Evolutionary conservation across 2,329 filamentous ascomycete species (phyloP).

Genomic region (Septoria linicola): DNA sequence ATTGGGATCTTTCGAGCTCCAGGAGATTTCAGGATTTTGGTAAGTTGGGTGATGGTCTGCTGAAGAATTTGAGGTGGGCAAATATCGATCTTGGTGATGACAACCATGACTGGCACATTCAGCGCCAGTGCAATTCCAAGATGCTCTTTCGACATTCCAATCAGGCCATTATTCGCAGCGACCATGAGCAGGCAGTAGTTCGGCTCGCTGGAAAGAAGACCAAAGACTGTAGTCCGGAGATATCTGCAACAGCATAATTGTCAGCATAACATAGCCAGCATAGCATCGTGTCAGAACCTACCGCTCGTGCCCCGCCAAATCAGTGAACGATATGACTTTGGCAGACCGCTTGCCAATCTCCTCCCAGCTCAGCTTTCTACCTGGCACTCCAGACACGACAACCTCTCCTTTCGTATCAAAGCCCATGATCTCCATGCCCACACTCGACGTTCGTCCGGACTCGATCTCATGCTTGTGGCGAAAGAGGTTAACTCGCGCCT

Average conservation of each 20-base stretch:
- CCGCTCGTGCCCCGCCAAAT: conserved; percentile 85
- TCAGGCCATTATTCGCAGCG: conserved; percentile 92
- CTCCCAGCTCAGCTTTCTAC: conserved; percentile 89
- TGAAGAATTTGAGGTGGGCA: conserved; percentile 98
- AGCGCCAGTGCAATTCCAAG: conserved; percentile 89
- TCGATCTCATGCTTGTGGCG: conserved; percentile 98
- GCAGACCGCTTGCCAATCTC: conserved; percentile 92
- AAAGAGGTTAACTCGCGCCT: conserved; percentile 92
- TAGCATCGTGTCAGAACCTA: too few species aligned
- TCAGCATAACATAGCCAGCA: too few species aligned
- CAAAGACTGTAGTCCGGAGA: conserved; percentile 92
- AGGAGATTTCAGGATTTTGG: conserved; percentile 88
- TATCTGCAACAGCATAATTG: conserved; percentile 56
- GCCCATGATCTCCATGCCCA: conserved; percentile 98
- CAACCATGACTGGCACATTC: conserved; percentile 90
- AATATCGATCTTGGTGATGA: conserved; percentile 78
- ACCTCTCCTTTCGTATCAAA: conserved; percentile 86
- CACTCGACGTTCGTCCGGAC: conserved; percentile 89
- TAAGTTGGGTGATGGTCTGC: conserved; percentile 88
- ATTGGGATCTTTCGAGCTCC: conserved; percentile 94
- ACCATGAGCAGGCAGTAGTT: conserved; percentile 99
- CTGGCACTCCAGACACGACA: conserved; percentile 76
- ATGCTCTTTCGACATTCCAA: conserved; percentile 95
- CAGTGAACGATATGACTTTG: conserved; percentile 95
- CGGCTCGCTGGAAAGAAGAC: conserved; percentile 86